Evolutionary conservation across 768 basidiomycete species (phyloP).

Genomic region (Paxillus ammoniavirescens): DNA sequence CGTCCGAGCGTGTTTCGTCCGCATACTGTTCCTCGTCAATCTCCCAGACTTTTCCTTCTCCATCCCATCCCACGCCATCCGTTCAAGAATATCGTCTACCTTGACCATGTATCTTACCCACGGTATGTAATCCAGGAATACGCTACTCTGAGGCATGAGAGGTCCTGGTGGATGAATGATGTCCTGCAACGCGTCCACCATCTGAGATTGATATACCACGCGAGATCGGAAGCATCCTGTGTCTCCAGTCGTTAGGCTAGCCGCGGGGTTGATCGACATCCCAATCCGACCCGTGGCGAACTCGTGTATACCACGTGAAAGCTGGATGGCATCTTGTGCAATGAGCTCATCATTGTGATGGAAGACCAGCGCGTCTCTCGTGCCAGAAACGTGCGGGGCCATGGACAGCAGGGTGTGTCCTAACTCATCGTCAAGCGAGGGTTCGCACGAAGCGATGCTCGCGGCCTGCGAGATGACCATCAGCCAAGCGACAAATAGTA

Average conservation of each 20-base stretch:
- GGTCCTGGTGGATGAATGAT: constrained; percentile 43
- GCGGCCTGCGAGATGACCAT: constrained; percentile 15
- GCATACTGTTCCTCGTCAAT: constrained; percentile 58
- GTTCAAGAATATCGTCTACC: constrained; percentile 53
- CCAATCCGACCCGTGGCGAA: constrained; percentile 29
- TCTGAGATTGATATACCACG: constrained; percentile 43
- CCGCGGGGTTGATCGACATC: constrained; percentile 36
- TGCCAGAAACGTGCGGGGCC: constrained; percentile 10
- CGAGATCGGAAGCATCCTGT: constrained; percentile 35
- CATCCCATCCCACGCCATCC: constrained; percentile 33
- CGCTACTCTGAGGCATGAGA: constrained; percentile 41
- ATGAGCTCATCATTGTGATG: constrained; percentile 50
- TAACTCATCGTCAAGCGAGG: constrained; percentile 53
- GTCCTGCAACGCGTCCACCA: constrained; percentile 46
- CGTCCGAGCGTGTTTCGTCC: constrained; percentile 41
- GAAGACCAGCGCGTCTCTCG: constrained; percentile 29
- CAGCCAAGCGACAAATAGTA: constrained; percentile 1
- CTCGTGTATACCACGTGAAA: constrained; percentile 44
- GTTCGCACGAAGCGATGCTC: constrained; percentile 33
- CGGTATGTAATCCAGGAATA: constrained; percentile 71
- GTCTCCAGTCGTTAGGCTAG: constrained; percentile 17
- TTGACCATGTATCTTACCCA: constrained; percentile 62
- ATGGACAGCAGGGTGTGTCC: constrained; percentile 46
- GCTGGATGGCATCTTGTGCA: constrained; percentile 42
- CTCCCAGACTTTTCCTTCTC: constrained; percentile 35